These are phyloP conservation scores for Plenodomus lindquistii DNA, from an alignment of 2,329 filamentous ascomycete genomes.

Conservation along the genomic window DNA sequence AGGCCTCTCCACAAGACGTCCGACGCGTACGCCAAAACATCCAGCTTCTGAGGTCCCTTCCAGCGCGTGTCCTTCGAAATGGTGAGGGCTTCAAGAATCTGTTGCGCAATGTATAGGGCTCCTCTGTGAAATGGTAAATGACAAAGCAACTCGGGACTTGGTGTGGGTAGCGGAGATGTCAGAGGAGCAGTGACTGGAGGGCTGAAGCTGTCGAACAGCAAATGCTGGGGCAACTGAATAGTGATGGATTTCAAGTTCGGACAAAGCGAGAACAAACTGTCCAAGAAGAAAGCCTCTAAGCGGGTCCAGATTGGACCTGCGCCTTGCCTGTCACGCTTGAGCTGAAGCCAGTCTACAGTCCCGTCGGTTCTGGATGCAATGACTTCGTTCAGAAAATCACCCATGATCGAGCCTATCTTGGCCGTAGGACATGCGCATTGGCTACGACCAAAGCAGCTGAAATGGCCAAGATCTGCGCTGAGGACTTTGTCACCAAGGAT, in stretches of 20 bases:
- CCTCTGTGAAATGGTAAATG: slow-evolving; percentile 11
- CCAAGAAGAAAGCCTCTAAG: slow-evolving; percentile 11
- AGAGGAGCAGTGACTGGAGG: neutral
- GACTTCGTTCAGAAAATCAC: slow-evolving; percentile 1
- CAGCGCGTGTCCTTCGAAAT: slow-evolving; percentile 10
- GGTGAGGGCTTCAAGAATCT: slow-evolving; percentile 14
- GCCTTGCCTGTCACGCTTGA: neutral
- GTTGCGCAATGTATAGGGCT: slow-evolving; percentile 4
- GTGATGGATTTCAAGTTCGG: slow-evolving; percentile 16
- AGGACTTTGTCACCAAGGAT: slow-evolving; percentile 13
- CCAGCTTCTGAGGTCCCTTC: slow-evolving; percentile 10
- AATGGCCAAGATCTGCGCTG: slow-evolving; percentile 17
- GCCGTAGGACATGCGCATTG: slow-evolving; percentile 2
- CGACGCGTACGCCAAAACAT: slow-evolving; percentile 7
- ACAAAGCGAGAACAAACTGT: slow-evolving; percentile 12
- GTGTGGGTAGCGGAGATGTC: neutral
- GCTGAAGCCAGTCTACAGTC: neutral
- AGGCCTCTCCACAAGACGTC: slow-evolving; percentile 11
- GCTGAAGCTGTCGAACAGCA: neutral
- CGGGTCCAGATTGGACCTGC: slow-evolving; percentile 4
- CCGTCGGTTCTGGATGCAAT: slow-evolving; percentile 3
- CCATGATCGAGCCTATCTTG: neutral
- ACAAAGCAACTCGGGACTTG: slow-evolving; percentile 5
- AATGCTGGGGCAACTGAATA: slow-evolving; percentile 6
- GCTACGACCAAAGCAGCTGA: slow-evolving; percentile 1